These are phyloP conservation scores for Talaromyces albobiverticillius DNA, from an alignment of 2,329 filamentous ascomycete genomes.

Conservation along the genomic window DNA sequence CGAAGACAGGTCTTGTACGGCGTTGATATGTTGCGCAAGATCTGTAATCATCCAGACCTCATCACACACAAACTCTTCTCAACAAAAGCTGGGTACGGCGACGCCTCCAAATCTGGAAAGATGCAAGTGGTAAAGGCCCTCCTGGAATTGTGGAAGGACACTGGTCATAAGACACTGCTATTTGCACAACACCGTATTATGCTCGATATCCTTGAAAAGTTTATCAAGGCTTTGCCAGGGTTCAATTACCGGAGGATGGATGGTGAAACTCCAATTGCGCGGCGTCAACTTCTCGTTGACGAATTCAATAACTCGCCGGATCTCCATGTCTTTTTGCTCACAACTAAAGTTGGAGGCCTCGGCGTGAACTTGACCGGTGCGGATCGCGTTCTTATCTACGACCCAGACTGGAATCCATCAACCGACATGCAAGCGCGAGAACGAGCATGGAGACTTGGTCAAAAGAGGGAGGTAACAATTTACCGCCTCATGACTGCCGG, in stretches of 20 bases:
- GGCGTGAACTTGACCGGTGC: constrained; percentile 94
- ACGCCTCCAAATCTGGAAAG: constrained; percentile 78
- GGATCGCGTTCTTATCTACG: constrained; percentile 94
- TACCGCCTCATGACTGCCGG: constrained; percentile 97
- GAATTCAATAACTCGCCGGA: constrained; percentile 80
- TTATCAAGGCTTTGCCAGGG: constrained; percentile 64
- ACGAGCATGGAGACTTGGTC: constrained; percentile 90
- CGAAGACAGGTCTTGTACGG: constrained; percentile 80
- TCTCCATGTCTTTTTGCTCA: constrained; percentile 85
- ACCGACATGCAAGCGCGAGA: constrained; percentile 95
- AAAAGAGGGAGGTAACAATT: constrained; percentile 92
- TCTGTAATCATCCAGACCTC: constrained; percentile 96
- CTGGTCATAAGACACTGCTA: constrained; percentile 90
- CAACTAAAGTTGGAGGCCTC: constrained; percentile 90
- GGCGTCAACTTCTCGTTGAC: constrained; percentile 86
- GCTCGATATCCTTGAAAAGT: constrained; percentile 88
- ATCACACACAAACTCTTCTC: constrained; percentile 63
- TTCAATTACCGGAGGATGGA: constrained; percentile 89
- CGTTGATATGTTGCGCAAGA: constrained; percentile 88
- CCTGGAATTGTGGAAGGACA: constrained; percentile 81
- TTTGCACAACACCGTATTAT: constrained; percentile 94
- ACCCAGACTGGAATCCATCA: constrained; percentile 98
- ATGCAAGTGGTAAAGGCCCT: constrained; percentile 92
- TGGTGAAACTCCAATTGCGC: constrained; percentile 81
- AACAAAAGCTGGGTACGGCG: constrained; percentile 68